Evolutionary conservation across 129 eudicot species (phyloP).

Genomic region (Kitagawia praeruptora): DNA sequence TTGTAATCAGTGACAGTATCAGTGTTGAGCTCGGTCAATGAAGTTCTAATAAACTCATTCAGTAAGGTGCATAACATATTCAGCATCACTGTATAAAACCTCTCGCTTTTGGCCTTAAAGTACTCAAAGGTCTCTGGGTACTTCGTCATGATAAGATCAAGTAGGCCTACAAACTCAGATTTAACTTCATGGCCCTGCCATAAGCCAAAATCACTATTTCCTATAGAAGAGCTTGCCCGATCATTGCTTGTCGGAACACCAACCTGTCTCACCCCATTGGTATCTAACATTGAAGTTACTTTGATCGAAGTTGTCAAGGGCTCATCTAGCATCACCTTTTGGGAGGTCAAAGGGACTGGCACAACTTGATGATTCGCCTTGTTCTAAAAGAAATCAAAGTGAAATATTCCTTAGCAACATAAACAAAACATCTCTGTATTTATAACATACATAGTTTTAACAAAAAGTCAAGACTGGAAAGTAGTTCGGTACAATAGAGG

Average conservation of each 20-base stretch:
- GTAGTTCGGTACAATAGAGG: no score
- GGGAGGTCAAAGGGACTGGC: no score
- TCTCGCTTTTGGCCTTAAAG: not conserved
- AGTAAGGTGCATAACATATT: not conserved
- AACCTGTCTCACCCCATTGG: not conserved
- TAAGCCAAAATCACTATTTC: not conserved
- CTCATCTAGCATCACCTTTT: no score
- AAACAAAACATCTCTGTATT: no score
- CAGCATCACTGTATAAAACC: not conserved
- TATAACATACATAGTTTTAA: no score
- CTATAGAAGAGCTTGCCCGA: not conserved
- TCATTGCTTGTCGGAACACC: not conserved
- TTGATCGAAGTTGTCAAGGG: not conserved
- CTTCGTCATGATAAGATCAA: not conserved
- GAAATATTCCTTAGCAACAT: no score
- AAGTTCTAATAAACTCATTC: not conserved
- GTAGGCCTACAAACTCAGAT: not conserved
- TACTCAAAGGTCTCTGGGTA: conserved; percentile 1
- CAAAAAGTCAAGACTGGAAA: no score
- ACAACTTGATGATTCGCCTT: no score
- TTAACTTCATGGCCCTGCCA: not conserved
- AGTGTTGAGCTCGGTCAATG: not conserved
- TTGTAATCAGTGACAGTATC: not conserved
- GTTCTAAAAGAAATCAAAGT: no score
- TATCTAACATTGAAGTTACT: not conserved